Conservation (phyloP, 176 grass and related monocot species). For the Echinochloa phyllopogon region DNA sequence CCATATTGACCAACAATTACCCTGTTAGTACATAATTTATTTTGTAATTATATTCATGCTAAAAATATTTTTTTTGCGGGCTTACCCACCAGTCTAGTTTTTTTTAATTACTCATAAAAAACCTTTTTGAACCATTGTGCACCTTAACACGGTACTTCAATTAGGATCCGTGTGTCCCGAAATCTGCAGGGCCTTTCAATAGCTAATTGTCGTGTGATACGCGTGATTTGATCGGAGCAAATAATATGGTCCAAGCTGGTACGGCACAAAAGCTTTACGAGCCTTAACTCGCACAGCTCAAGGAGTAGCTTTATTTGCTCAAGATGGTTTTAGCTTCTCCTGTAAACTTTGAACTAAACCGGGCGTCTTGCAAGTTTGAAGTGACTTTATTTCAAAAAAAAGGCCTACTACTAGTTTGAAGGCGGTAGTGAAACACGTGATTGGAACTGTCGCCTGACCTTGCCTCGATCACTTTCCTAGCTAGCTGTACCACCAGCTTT, state of each 20-base stretch:
- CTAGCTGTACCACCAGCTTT: not conserved
- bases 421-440: not conserved
- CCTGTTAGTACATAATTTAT: too few relatives aligned
- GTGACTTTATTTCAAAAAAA: not conserved
- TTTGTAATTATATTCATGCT: too few relatives aligned
- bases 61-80: too few relatives aligned
- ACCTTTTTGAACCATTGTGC: not conserved
- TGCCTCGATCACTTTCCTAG: not conserved
- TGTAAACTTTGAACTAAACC: not conserved
- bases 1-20: too few relatives aligned
- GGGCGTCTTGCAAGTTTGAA: not conserved
- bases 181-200: not conserved
- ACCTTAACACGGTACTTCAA: not conserved
- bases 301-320: conserved; percentile 3
- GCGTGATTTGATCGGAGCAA: conserved; percentile 1
- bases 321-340: not conserved
- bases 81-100: too few relatives aligned
- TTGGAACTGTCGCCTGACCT: not conserved
- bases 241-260: not conserved
- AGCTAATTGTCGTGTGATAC: not conserved
- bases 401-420: not conserved
- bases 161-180: not conserved
- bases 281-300: conserved; percentile 23
- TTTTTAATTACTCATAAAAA: not conserved
- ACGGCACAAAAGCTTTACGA: conserved; percentile 15